Base-by-base conservation (phyloP, 2,329 filamentous ascomycete genomes). In the Massarina eburnea region DNA sequence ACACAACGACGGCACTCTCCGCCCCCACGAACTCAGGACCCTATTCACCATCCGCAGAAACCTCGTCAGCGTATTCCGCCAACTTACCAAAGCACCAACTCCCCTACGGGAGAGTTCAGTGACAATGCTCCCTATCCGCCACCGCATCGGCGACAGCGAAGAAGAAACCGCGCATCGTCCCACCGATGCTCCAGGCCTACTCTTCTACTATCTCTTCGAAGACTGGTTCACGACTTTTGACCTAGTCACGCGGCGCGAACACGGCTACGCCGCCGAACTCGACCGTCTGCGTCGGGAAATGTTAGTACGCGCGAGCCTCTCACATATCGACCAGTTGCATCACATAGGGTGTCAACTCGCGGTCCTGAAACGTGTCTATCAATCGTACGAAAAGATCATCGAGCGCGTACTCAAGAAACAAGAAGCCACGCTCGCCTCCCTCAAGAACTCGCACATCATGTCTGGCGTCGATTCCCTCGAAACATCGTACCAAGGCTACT, bases 131-230 rank as follows among this genome's bases (percentile, higher is more conserved):
- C 75, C 75, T 0, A 70, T 78, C 33, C 66, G 76, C 10, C 68
- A 71, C 21, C 68, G 74, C 4, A 58, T 77, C 6, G 74, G 75
- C 8, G 59, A 71, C 43, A 74, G 68, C 10, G 66, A 72, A 12
- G 73, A 75, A 51, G 75, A 77, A 52, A 73, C 71, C 1, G 72
- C 68, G 0, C 74, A 78, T 49, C 64, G 71, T 45, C 55, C 71
- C 6, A 74, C 76, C 2, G 82, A 85, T 54, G 77, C 77, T 1
- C 77, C 82, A 0, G 82, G 81, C 17, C 72, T 83, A 17, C 69
- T 85, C 2, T 85, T 85, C 67, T 86, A 84, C 62, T 85, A 85
- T 56, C 68, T 86, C 0, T 86, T 86, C 56, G 83, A 86, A 57
- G 83, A 85, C 58, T 85, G 83, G 73, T 76, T 76, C 27, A 80